phyloP scores from a whole-genome alignment of 805 yeast genomes.

The Kluyveromyces aestuarii region DNA sequence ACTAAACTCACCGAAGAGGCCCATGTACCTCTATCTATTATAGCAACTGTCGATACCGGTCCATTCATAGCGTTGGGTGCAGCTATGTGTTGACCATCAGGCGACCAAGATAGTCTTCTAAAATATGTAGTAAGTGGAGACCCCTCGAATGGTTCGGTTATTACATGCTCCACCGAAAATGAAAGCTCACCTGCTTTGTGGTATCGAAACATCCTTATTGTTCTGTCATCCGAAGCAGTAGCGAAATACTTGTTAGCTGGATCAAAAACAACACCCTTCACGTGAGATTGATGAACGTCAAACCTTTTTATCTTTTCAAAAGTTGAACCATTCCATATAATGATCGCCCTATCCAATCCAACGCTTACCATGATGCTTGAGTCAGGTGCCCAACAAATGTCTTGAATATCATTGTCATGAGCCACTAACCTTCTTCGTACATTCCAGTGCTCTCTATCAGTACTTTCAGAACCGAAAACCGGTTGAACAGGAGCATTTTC shows the following conservation, averaged over 20 bases:
- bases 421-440: constrained; percentile 89
- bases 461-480: constrained; percentile 60
- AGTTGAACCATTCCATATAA: constrained; percentile 88
- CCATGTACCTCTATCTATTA: constrained; percentile 74
- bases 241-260: constrained; percentile 98
- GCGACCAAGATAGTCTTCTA: constrained; percentile 80
- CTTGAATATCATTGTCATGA: constrained; percentile 96
- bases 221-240: constrained; percentile 92
- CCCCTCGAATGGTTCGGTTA: constrained; percentile 74
- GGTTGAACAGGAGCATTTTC: constrained; percentile 51
- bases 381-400: constrained; percentile 97
- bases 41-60: constrained; percentile 64
- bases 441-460: constrained; percentile 85
- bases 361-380: constrained; percentile 84
- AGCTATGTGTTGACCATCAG: constrained; percentile 81
- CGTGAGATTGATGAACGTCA: constrained; percentile 90
- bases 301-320: constrained; percentile 79
- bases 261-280: constrained; percentile 93
- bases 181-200: constrained; percentile 66
- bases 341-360: constrained; percentile 86
- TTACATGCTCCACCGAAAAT: constrained; percentile 77
- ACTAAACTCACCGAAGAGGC: constrained; percentile 62
- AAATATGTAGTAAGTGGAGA: constrained; percentile 92
- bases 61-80: constrained; percentile 83
- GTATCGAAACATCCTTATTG: constrained; percentile 80